A percentile compares a stretch with the other conserved stretches of the same genome.
These are phyloP conservation scores for Collybia nuda DNA, from an alignment of 768 basidiomycete species.

Conservation along the genomic window DNA sequence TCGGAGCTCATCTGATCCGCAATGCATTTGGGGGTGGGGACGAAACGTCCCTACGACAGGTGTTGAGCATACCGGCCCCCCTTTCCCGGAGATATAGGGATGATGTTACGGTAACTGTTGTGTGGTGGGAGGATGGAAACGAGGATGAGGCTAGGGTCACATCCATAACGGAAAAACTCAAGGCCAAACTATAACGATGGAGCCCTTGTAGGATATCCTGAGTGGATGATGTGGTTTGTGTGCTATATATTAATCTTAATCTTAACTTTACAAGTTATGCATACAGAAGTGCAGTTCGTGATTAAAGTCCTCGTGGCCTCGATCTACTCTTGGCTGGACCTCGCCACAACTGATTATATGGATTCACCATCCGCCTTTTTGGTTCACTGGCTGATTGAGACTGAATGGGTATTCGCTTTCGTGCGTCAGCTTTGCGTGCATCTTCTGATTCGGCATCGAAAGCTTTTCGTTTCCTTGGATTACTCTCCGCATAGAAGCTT, in stretches of 20 bases:
- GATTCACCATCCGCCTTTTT: conserved; percentile 3
- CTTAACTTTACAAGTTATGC: conserved; percentile 6
- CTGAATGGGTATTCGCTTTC: conserved; percentile 2
- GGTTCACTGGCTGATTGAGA: conserved; percentile 1
- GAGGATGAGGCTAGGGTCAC: conserved; percentile 36
- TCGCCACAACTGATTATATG: conserved; percentile 8
- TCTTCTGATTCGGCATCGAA: conserved; percentile 12
- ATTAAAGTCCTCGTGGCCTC: conserved; percentile 16
- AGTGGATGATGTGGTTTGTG: background rate
- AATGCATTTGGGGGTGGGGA: conserved; percentile 93
- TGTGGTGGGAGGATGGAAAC: conserved; percentile 80
- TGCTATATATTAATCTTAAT: conserved; percentile 12
- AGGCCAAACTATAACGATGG: conserved; percentile 47
- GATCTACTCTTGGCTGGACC: conserved; percentile 3
- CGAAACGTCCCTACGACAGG: conserved; percentile 48
- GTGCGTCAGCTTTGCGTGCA: conserved; percentile 3
- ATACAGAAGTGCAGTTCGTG: conserved; percentile 5
- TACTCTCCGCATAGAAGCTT: conserved; percentile 32
- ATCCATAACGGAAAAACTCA: conserved; percentile 42
- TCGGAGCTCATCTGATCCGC: conserved; percentile 81
- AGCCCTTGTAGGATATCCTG: conserved; percentile 4
- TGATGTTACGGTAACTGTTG: conserved; percentile 82
- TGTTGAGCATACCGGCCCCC: conserved; percentile 84
- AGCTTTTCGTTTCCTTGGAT: conserved; percentile 30
- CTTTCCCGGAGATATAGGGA: conserved; percentile 77